Evolutionary conservation across 1,139 yeast genomes (phyloP), one percentile per base, ranked within the genome.

Genomic region (Geotrichum macrosporum): DNA sequence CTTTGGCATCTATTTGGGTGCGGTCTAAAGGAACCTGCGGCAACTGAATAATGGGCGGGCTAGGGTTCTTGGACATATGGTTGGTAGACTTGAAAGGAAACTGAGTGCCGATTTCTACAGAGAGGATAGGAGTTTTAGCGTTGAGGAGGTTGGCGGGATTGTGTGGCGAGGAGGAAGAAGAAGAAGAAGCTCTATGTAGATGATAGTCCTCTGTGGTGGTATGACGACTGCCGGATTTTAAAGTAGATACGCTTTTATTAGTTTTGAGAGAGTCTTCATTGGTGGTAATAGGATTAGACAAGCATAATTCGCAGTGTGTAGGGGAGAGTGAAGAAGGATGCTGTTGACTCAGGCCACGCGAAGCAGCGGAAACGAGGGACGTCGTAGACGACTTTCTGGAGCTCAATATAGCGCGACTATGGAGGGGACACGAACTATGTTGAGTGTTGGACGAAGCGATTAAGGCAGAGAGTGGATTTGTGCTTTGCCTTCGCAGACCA

Each of bases 21-120:
- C n/a, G n/a, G n/a, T n/a, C n/a, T 24, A 24, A 24, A 6, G 27
- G 27, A 24, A 24, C 27, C 9, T 6, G 9, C 9, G 27, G 6
- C 9, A 24, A 10, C 10, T 6, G 27, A 6, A 6, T 10, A 6
- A 24, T 24, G 10, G 27, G 27, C n/a, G 42, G 35, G 29, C 35
- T 30, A 20, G 42, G 42, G 35, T 30, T 30, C 24, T 27, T 16
- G 3, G 42, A 41, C 2, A 33, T 19, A 26, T 33, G 37, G 44
- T 41, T 41, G 9, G 44, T 41, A 8, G 44, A 33, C 33, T 41
- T 57, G 48, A 65, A 65, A 9, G 68, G 63, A 50, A 63, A 56
- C 27, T 63, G 61, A 15, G 63, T 57, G 31, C 69, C 68, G 42
- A 64, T 62, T 48, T 63, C 65, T 18, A 56, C 57, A 6, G 57